Base-by-base conservation (phyloP, 306 rosid genomes). In the Trifolium subterraneum region DNA sequence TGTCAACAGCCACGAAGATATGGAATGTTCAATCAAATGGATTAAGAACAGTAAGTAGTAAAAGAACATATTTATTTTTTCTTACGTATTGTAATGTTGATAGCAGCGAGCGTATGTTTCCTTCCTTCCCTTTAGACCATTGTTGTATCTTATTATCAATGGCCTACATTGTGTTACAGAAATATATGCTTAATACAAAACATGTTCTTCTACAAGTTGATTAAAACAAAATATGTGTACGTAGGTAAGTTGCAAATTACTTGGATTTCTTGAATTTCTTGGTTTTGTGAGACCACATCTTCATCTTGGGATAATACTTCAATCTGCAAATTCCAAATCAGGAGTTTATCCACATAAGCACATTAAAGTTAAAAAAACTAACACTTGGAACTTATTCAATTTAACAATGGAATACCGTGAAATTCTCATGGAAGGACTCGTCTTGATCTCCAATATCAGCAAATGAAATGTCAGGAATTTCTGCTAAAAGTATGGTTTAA, bases 71-170 rank as follows among this genome's bases (percentile, higher is more conserved):
- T 23, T 51, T 11, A 45, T 44, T 41, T 13, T 52, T 54, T 64
- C 96, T 88, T 73, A 95, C 99, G 48, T 82, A 78, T 87, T 95
- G 99, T 82, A 95, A 71, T 18, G 97, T 95, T 55, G 99, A 90
- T 11, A 95, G 85, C 25, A 92, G 86, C 4, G 99, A 95, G 69
- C 99, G 99, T 74, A 95, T 84, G 74, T 92, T 95, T 81, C 89
- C 92, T 88, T 90, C 96, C 86, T 92, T 95, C 68, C 97, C 99
- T 15, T 76, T 86, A 9, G 96, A 90, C 99, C 99, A 95, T 38
- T 85, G 82, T 25, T 81, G 89, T 80, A 95, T 90, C 81, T 88
- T 95, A 7, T 69, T 82, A 77, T 95, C 93, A 65, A 92, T 78
- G 36, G 35, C 88, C 99, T 95, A 79, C 82, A 81, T 71, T 38